Evolutionary conservation across 2,329 filamentous ascomycete genomes (phyloP).

Genomic region (Arthrobotrys sphaeroides): DNA sequence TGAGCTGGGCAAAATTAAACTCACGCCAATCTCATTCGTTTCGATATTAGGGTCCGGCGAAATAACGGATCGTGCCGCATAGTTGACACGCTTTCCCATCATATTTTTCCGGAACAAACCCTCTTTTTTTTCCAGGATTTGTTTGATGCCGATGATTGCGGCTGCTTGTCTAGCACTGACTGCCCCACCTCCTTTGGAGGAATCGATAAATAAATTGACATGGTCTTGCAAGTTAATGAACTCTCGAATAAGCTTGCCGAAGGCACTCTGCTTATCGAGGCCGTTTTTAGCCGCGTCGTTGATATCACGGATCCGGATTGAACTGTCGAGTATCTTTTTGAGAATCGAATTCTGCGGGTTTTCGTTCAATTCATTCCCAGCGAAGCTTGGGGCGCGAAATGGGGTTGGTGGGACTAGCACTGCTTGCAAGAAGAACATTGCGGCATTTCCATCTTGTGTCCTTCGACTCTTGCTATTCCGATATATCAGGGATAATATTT

Average conservation of each 20-base stretch:
- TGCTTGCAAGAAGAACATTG: slow-evolving; percentile 90
- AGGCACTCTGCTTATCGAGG: slow-evolving; percentile 23
- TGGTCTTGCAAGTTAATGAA: slow-evolving; percentile 75
- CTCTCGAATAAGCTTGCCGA: slow-evolving; percentile 55
- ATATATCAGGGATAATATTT: slow-evolving; percentile 85
- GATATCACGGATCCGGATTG: slow-evolving; percentile 69
- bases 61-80: slow-evolving; percentile 95
- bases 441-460: slow-evolving; percentile 8
- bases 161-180: slow-evolving; percentile 73
- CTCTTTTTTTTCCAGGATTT: slow-evolving; percentile 98
- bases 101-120: slow-evolving; percentile 98
- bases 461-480: slow-evolving; percentile 71
- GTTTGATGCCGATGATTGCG: slow-evolving; percentile 81
- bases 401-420: slow-evolving; percentile 91
- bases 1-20: not conserved
- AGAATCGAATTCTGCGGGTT: slow-evolving; percentile 81
- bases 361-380: slow-evolving; percentile 82
- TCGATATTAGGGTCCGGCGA: slow-evolving; percentile 98
- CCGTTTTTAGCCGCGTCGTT: slow-evolving; percentile 42
- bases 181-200: slow-evolving; percentile 76
- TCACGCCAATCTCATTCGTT: slow-evolving; percentile 95
- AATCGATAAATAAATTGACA: slow-evolving; percentile 92
- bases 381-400: slow-evolving; percentile 84
- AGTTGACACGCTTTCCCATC: slow-evolving; percentile 99
- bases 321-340: slow-evolving; percentile 80